Evolutionary conservation across 1,284 basidiomycete genomes (phyloP), one percentile per base, ranked within the genome.

Genomic region (Xanthoconium separans): DNA sequence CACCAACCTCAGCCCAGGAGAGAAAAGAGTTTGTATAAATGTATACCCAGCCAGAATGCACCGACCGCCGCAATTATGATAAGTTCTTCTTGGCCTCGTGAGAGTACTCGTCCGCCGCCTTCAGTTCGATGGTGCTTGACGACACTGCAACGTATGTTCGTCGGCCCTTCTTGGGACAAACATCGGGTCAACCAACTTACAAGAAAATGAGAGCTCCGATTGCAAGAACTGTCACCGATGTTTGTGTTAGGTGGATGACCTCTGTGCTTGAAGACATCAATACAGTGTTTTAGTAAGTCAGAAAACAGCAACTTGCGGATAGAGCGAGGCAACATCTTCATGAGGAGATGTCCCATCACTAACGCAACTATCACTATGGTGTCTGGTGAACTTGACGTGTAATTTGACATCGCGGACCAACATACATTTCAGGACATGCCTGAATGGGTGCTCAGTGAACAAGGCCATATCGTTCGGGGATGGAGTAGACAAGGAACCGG

Each of bases 41-140:
- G 72, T 81, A 65, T 65, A 89, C 87, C 86, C 52, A 90, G 74
- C 84, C 85, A 89, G 65, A 87, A 81, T 55, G 89, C 70, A 10
- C 83, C 87, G 50, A 89, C 78, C 6, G 83, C 83, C 6, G 73
- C 81, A 58, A 91, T 84, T 66, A 91, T 67, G 22, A 86, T 72
- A 68, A 82, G 76, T 63, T 91, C 87, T 63, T 89, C 86, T 62
- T 91, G 88, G 45, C 74, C 76, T 61, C 82, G 81, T 42, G 84
- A 82, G 60, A 91, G 69, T 54, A 86, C 63, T 48, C 78, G 77
- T 11, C 73, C 22, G 27, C 27, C 27, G 27, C 27, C 77, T 16
- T 78, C 80, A 63, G 72, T 75, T 54, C 78, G 78, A 59, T 89
- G 82, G 64, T 90, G 87, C 70, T 84, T 75, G 34, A 85, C 72